Evolutionary conservation across 345 rosid species (phyloP).

Genomic region (Pistacia integerrima): DNA sequence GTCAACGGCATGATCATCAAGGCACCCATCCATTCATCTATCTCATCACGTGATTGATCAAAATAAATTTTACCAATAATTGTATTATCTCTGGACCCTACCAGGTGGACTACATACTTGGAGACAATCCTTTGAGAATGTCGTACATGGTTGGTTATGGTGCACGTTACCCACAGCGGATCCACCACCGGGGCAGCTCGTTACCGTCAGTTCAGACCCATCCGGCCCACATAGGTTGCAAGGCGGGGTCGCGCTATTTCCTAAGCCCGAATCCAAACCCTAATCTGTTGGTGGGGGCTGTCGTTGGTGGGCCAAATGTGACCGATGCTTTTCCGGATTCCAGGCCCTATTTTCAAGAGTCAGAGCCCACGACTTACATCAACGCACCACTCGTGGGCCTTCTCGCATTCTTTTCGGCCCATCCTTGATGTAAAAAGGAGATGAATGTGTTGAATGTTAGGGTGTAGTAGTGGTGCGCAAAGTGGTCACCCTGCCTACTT

Average conservation of each 20-base stretch:
- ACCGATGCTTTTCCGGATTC: slow-evolving; percentile 82
- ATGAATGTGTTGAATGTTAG: neutral
- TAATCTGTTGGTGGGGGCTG: slow-evolving; percentile 76
- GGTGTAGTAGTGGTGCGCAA: slow-evolving; percentile 54
- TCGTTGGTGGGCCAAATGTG: slow-evolving; percentile 86
- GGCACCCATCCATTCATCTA: neutral
- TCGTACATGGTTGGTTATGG: slow-evolving; percentile 99
- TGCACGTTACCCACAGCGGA: slow-evolving; percentile 70
- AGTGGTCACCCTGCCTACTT: slow-evolving; percentile 52
- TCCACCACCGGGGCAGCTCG: slow-evolving; percentile 91
- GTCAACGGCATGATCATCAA: slow-evolving; percentile 17
- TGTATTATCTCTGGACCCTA: slow-evolving; percentile 2
- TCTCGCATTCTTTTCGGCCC: slow-evolving; percentile 75
- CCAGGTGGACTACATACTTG: slow-evolving; percentile 94
- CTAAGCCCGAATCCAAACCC: slow-evolving; percentile 77
- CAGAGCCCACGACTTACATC: slow-evolving; percentile 97
- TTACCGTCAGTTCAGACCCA: slow-evolving; percentile 70
- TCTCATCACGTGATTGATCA: slow-evolving; percentile 20
- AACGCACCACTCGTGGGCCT: slow-evolving; percentile 96
- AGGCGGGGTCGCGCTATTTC: slow-evolving; percentile 66
- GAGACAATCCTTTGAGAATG: slow-evolving; percentile 81
- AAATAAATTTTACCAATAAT: neutral
- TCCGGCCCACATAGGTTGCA: slow-evolving; percentile 64
- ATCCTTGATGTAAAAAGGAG: slow-evolving; percentile 32
- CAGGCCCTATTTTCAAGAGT: slow-evolving; percentile 73